phyloP scores from a whole-genome alignment of 1,139 yeast genomes.

The Williopsis jadinii region DNA sequence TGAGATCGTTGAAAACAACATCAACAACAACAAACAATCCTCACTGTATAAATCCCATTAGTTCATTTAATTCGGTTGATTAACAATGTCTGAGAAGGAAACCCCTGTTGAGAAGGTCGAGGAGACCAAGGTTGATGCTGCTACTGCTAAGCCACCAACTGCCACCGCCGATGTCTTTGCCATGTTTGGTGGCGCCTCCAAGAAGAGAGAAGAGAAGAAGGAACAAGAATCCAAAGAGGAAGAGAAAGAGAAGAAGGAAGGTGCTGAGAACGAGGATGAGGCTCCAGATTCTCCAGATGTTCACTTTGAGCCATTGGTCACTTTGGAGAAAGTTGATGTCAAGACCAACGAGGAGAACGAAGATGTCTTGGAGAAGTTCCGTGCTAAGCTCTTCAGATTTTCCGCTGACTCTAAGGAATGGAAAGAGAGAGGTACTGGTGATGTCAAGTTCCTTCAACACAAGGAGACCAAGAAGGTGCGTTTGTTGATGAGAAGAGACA shows the following conservation, averaged over 20 bases:
- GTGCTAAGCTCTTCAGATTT: conserved; percentile 94
- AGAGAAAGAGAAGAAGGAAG: conserved; percentile 29
- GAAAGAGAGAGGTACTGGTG: conserved; percentile 99
- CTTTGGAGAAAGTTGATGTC: conserved; percentile 91
- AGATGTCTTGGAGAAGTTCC: conserved; percentile 76
- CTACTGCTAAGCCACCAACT: conserved; percentile 40
- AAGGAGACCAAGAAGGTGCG: conserved; percentile 76
- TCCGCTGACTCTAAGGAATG: conserved; percentile 82
- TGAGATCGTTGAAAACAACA: too few species aligned
- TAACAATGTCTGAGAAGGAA: conserved; percentile 9
- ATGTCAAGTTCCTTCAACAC: conserved; percentile 91
- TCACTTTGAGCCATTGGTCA: conserved; percentile 93
- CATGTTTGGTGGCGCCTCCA: conserved; percentile 84
- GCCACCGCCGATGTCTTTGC: conserved; percentile 64
- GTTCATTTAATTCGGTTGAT: background rate
- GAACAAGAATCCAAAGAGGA: conserved; percentile 32
- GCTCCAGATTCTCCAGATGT: conserved; percentile 91
- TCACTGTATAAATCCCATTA: too few species aligned
- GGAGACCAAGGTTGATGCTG: conserved; percentile 3
- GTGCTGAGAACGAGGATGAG: conserved; percentile 48
- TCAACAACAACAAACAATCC: too few species aligned
- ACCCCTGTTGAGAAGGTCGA: conserved; percentile 15
- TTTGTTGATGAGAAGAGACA: conserved; percentile 96
- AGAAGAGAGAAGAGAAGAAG: conserved; percentile 39
- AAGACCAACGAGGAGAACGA: conserved; percentile 97